These are phyloP conservation scores for Cladosporium sp. DNA, from an alignment of 2,329 filamentous ascomycete species.

Conservation along the genomic window DNA sequence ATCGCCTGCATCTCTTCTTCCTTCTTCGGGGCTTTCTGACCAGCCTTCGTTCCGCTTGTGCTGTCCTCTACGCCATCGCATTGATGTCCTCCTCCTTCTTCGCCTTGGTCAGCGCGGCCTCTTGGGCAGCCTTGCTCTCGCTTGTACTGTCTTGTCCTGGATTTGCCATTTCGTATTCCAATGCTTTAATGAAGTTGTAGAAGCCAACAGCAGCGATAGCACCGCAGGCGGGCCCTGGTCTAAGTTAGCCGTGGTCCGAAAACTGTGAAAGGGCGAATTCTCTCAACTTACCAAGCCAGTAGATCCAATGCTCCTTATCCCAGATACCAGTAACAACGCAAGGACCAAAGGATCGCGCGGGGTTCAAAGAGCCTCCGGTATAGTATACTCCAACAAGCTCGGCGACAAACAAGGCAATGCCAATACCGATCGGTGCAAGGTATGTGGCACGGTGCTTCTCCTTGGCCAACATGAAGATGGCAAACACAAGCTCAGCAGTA, in stretches of 20 bases:
- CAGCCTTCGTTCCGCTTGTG: slow-evolving; percentile 44
- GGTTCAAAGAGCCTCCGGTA: slow-evolving; percentile 47
- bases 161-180: slow-evolving; percentile 55
- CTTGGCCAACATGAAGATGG: slow-evolving; percentile 68
- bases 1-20: neutral
- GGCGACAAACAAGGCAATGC: slow-evolving; percentile 66
- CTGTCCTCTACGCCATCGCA: neutral
- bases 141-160: slow-evolving; percentile 48
- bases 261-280: slow-evolving; percentile 15
- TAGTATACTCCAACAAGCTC: slow-evolving; percentile 52
- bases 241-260: slow-evolving; percentile 21
- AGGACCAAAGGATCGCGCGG: slow-evolving; percentile 44
- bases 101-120: neutral
- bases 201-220: slow-evolving; percentile 48
- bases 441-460: slow-evolving; percentile 72
- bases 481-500: slow-evolving; percentile 63
- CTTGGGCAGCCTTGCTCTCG: slow-evolving; percentile 41
- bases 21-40: slow-evolving; percentile 21
- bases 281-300: slow-evolving; percentile 34
- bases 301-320: slow-evolving; percentile 45
- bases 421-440: slow-evolving; percentile 71
- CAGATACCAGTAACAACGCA: slow-evolving; percentile 41
- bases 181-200: slow-evolving; percentile 50
- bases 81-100: neutral
- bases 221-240: slow-evolving; percentile 43